phyloP scores from a whole-genome alignment of 2,329 filamentous ascomycete species.

The Fusarium sambucinum region DNA sequence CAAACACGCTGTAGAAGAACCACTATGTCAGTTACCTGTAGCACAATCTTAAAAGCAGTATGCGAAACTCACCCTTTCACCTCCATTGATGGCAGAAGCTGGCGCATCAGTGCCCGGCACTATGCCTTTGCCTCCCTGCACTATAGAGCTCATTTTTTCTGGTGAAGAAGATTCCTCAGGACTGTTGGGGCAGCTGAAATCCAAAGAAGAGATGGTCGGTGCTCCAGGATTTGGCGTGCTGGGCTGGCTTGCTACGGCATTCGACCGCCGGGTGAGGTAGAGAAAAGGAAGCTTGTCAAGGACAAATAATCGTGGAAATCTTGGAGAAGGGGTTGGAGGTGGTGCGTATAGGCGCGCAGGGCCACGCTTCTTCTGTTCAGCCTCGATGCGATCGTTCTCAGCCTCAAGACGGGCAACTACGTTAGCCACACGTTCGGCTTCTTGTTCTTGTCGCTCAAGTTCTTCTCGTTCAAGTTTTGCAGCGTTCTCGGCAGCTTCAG shows the following conservation, averaged over 20 bases:
- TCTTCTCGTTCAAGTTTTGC: conserved; percentile 41
- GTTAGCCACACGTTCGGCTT: conserved; percentile 52
- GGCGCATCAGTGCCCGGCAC: conserved; percentile 77
- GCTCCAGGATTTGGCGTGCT: conserved; percentile 52
- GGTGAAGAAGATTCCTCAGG: conserved; percentile 48
- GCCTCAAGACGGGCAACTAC: conserved; percentile 60
- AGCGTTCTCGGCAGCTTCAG: conserved; percentile 31
- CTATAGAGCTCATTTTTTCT: conserved; percentile 56
- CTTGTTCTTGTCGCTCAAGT: conserved; percentile 34
- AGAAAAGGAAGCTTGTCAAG: conserved; percentile 64
- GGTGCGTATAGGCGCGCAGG: conserved; percentile 60
- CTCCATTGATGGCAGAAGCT: conserved; percentile 82
- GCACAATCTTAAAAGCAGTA: background rate
- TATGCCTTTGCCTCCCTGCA: conserved; percentile 60
- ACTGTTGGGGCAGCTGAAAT: conserved; percentile 52
- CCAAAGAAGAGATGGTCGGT: conserved; percentile 53
- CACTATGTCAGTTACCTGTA: conserved; percentile 18
- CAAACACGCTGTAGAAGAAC: conserved; percentile 68
- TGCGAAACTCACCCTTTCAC: conserved; percentile 73
- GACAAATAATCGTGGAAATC: conserved; percentile 54
- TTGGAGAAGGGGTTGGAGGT: conserved; percentile 53
- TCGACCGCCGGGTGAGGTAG: conserved; percentile 57
- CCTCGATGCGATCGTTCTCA: conserved; percentile 62
- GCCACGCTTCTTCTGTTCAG: conserved; percentile 64
- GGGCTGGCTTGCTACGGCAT: conserved; percentile 49